Conservation (phyloP, 2,329 filamentous ascomycete genomes). For the Immersiporthe knoxdaviesiana region DNA sequence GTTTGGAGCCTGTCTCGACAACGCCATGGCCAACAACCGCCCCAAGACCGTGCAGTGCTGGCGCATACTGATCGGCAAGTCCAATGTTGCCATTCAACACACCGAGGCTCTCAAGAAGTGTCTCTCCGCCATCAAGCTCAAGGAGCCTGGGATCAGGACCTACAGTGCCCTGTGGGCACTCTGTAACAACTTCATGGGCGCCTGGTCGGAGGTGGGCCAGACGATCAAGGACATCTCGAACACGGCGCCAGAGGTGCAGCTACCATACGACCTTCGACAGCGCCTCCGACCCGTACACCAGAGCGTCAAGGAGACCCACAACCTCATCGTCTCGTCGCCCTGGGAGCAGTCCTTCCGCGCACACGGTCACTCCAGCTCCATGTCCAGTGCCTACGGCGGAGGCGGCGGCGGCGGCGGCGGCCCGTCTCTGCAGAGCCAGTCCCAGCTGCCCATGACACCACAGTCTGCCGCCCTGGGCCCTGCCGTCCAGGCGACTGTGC, state of each 20-base stretch:
- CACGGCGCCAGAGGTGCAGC: constrained; percentile 52
- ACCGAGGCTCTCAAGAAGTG: constrained; percentile 73
- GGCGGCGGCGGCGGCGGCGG: no score
- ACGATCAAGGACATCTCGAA: constrained; percentile 54
- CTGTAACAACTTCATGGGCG: constrained; percentile 73
- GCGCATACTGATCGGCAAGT: constrained; percentile 72
- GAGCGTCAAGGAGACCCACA: constrained; percentile 78
- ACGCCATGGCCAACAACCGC: constrained; percentile 62
- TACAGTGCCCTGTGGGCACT: constrained; percentile 67
- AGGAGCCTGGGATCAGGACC: constrained; percentile 75
- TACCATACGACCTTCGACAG: constrained; percentile 69
- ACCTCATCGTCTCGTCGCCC: constrained; percentile 66
- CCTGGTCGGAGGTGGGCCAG: constrained; percentile 69
- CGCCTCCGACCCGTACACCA: constrained; percentile 81
- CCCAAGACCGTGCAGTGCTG: constrained; percentile 66
- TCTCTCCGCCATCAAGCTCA: constrained; percentile 80
- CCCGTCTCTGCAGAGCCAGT: constrained; percentile 30
- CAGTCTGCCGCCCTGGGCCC: constrained; percentile 87
- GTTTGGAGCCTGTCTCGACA: constrained; percentile 65
- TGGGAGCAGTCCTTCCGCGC: constrained; percentile 51
- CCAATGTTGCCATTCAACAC: constrained; percentile 70
- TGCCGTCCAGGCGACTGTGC: constrained; percentile 86
- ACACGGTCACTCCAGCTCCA: constrained; percentile 41
- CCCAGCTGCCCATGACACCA: constrained; percentile 76
- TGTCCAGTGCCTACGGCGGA: constrained; percentile 38